Base-by-base conservation (phyloP, 2,329 filamentous ascomycete genomes). In the Aspergillus thermomutatus region DNA sequence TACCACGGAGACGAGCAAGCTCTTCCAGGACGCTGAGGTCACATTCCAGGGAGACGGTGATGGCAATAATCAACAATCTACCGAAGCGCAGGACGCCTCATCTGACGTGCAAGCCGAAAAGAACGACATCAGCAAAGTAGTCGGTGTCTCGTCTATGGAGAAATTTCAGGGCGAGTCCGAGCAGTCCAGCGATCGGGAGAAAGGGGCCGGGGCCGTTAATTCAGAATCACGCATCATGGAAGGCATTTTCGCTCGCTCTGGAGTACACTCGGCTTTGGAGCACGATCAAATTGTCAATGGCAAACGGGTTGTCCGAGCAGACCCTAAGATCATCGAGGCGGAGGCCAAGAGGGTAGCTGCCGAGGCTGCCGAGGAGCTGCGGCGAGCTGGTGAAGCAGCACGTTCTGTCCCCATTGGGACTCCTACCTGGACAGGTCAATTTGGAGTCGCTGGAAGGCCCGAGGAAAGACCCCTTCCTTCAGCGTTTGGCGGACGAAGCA, bases 351-450 rank as follows among this genome's bases (percentile, higher is more conserved):
- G 86, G 40, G 85, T 95, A 2, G 92, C 92, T 2, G 85, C 87
- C 0, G 80, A 89, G 67, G 92, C 93, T 1, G 91, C 91, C 0
- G 83, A 83, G 23, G 88, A 91, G 61, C 83, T 97, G 1, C 85
- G 87, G 28, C 85, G 85, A 57, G 87, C 91, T 9, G 87, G 85
- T 45, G 85, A 92, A 67, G 82, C 87, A 28, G 91, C 92, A 2
- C 82, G 86, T 10, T 82, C 80, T 8, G 80, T 93, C 1, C 90
- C 90, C 0, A 87, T 91, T 31, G 93, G 93, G 7, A 91, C 90
- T 0, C 90, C 94, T 8, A 97, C 93, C 0, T 97, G 93, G 93
- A 97, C 93, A 0, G 93, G 94, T 1, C 85, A 89, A 64, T 86
- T 89, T 49, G 93, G 93, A 9, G 83, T 88, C 50, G 87, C 86